Evolutionary conservation across 345 rosid genomes (phyloP), one percentile per base, ranked within the genome.

Genomic region (Arabis hirsuta): DNA sequence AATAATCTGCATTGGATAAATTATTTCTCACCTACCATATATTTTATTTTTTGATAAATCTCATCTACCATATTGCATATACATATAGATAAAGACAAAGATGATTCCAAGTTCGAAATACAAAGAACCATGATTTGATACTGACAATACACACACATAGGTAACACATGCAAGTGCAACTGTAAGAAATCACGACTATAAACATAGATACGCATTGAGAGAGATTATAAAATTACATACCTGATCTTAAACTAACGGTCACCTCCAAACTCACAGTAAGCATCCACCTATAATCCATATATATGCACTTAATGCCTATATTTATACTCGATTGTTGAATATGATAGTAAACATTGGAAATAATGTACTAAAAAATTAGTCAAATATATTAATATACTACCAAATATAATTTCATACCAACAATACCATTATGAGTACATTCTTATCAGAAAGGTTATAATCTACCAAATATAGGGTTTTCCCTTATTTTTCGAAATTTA

Each of bases 61-160:
- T 29, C 32, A 29, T 29, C 32, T 2, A 29, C 32, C 32, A 29
- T 29, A 29, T 29, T 29, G 32, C 32, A 29, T 4, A 29, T 29
- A 32, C 36, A 32, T 32, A 32, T 8, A 6, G 7, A 32, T 32
- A 6, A 32, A 32, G 36, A 32, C 8, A 6, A 32, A 32, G 36
- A 32, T 32, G 7, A 32, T 5, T 32, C 5, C 5, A 6, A 32
- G 7, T 9, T 48, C 5, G 4, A 2, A 12, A 51, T 3, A 26
- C 6, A 51, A 11, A 5, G 2, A 11, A 38, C 39, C 47, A 39
- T 59, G 64, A 57, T 10, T 57, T 19, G 10, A 2, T 20, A 22
- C 20, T 58, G 47, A 39, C 16, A 58, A 39, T 58, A 26, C 32
- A 41, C 46, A 58, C 62, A 36, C 38, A 55, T 55, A 5, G 2